Conservation (phyloP, 306 rosid genomes). For the Trifolium subterraneum region DNA sequence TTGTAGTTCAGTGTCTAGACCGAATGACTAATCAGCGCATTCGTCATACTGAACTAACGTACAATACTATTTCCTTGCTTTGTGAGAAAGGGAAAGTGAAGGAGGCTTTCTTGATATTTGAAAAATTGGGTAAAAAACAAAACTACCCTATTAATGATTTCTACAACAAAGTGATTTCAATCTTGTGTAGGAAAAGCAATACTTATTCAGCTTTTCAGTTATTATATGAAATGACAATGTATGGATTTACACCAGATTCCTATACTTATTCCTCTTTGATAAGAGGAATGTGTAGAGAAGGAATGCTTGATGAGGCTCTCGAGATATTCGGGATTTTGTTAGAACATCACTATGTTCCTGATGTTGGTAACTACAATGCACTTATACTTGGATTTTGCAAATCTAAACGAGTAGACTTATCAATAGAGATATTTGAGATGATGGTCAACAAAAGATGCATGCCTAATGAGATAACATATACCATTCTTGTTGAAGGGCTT, state of each 20-base stretch:
- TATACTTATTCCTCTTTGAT: constrained; percentile 82
- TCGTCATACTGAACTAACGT: constrained; percentile 76
- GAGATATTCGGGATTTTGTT: constrained; percentile 79
- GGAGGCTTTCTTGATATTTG: constrained; percentile 74
- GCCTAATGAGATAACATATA: constrained; percentile 83
- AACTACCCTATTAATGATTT: constrained; percentile 59
- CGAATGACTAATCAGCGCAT: constrained; percentile 66
- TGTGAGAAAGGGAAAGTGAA: constrained; percentile 73
- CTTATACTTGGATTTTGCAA: constrained; percentile 82
- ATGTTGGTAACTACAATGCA: constrained; percentile 77
- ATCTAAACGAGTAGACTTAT: constrained; percentile 62
- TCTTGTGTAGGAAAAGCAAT: constrained; percentile 87
- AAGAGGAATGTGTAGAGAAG: constrained; percentile 88
- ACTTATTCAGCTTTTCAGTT: constrained; percentile 86
- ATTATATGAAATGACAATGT: constrained; percentile 78
- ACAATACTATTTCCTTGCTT: constrained; percentile 75
- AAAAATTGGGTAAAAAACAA: constrained; percentile 65
- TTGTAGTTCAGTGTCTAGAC: constrained; percentile 70
- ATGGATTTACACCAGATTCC: constrained; percentile 80
- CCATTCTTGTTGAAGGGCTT: constrained; percentile 82
- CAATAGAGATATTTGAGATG: constrained; percentile 66
- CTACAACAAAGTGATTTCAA: constrained; percentile 62
- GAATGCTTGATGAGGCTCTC: constrained; percentile 80
- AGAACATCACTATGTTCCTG: constrained; percentile 64
- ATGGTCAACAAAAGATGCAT: constrained; percentile 70